Conservation (phyloP, 495 filamentous ascomycete genomes). For the Podospora fimiseda region DNA sequence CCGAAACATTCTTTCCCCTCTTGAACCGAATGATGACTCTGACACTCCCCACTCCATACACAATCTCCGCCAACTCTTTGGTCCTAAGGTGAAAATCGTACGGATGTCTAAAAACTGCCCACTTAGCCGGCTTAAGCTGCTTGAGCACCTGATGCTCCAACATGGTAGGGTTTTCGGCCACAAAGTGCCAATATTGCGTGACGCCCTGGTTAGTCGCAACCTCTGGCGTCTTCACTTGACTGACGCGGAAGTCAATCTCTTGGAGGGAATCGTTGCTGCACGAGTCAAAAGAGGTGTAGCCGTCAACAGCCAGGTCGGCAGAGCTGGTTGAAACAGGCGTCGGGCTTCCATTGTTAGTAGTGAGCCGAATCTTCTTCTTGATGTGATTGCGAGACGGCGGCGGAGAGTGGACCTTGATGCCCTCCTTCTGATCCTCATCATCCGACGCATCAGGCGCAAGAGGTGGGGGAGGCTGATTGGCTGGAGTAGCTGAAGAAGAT, state of each 20-base stretch:
- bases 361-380: slow-evolving; percentile 11
- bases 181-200: slow-evolving; percentile 48
- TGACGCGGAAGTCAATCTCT: slow-evolving; percentile 38
- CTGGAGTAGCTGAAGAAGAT: neutral
- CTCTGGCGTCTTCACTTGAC: slow-evolving; percentile 38
- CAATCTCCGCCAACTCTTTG: slow-evolving; percentile 33
- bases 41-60: slow-evolving; percentile 24
- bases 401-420: neutral
- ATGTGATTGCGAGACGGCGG: neutral
- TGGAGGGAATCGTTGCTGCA: slow-evolving; percentile 33
- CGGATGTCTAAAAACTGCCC: slow-evolving; percentile 41
- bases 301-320: slow-evolving; percentile 30
- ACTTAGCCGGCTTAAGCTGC: slow-evolving; percentile 32
- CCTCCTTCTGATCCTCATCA: neutral
- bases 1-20: slow-evolving; percentile 9
- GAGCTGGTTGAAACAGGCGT: neutral
- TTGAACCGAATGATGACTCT: slow-evolving; percentile 30
- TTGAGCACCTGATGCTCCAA: slow-evolving; percentile 45
- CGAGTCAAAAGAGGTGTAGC: slow-evolving; percentile 41
- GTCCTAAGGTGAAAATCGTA: slow-evolving; percentile 38
- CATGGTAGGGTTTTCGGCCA: slow-evolving; percentile 6
- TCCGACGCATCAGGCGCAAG: neutral
- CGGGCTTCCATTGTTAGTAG: neutral
- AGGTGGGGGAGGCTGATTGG: neutral
- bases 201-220: slow-evolving; percentile 33